These are phyloP conservation scores for Parascedosporium putredinis DNA, from an alignment of 2,329 filamentous ascomycete species.

Conservation along the genomic window DNA sequence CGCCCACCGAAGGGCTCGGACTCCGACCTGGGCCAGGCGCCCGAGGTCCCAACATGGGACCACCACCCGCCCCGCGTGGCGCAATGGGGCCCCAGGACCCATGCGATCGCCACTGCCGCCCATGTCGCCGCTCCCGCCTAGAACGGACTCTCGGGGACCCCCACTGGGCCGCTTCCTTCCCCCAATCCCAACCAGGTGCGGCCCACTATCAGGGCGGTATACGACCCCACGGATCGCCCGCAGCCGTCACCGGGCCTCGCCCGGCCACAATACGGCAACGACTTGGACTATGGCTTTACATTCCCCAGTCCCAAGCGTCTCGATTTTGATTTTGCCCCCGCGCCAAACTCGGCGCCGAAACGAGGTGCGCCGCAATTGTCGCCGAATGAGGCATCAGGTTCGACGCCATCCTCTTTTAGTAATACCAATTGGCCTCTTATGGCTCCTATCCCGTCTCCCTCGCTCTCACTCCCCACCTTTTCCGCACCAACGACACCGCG, in stretches of 20 bases:
- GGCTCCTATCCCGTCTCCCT: not conserved
- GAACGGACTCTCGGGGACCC: not conserved
- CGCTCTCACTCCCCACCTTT: not conserved
- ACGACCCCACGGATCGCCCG: not conserved
- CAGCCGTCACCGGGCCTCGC: not conserved
- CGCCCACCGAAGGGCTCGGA: not conserved
- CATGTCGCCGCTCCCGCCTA: not conserved
- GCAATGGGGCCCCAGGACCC: not conserved
- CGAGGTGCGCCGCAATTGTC: not conserved
- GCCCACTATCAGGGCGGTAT: not conserved
- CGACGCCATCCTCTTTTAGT: not conserved
- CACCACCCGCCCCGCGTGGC: not conserved
- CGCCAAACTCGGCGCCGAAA: not conserved
- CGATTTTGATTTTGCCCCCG: not conserved
- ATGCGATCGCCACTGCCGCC: not conserved
- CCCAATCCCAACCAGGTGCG: not conserved
- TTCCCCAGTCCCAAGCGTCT: not conserved
- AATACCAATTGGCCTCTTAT: slow-evolving; percentile 4
- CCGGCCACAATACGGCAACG: not conserved
- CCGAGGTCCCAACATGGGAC: too few species aligned
- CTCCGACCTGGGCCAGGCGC: not conserved
- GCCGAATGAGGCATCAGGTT: not conserved
- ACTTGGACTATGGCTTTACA: not conserved
- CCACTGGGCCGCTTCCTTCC: not conserved
- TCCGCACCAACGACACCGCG: slow-evolving; percentile 1